Conservation (phyloP, 441 rosid genomes). For the Gossypium lobatum region DNA sequence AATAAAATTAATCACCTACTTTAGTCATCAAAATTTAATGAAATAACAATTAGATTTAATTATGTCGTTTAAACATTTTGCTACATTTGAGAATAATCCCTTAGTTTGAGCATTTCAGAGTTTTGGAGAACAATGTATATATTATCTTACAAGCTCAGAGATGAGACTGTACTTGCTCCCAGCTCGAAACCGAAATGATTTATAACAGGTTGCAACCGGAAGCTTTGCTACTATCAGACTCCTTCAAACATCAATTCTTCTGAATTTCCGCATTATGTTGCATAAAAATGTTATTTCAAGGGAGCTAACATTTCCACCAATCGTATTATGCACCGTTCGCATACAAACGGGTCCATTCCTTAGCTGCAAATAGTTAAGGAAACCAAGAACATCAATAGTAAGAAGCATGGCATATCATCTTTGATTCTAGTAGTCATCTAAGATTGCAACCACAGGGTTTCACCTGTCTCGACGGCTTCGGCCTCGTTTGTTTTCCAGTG, state of each 20-base stretch:
- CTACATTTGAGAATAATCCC: no score
- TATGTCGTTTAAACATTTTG: no score
- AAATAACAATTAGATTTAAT: no score
- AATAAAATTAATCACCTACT: no score
- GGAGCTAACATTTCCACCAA: constrained; percentile 10
- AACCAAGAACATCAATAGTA: neutral
- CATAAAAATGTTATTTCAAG: constrained; percentile 29
- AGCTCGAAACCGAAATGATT: constrained; percentile 2
- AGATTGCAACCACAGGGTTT: constrained; percentile 12
- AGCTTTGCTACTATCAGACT: constrained; percentile 25
- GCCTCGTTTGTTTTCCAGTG: constrained; percentile 95
- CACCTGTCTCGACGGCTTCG: constrained; percentile 51
- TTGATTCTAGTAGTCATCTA: neutral
- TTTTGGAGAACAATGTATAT: neutral
- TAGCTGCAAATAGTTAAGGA: constrained; percentile 53
- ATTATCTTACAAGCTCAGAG: constrained; percentile 22
- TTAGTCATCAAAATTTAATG: no score
- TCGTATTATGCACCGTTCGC: constrained; percentile 74
- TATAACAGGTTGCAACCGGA: constrained; percentile 19
- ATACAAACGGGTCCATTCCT: constrained; percentile 94
- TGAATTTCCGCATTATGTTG: constrained; percentile 29
- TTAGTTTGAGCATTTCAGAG: neutral
- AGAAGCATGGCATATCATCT: neutral
- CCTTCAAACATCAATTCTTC: constrained; percentile 31
- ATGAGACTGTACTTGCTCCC: constrained; percentile 11